phyloP scores from a whole-genome alignment of 139 green algal species.

The Chlamydomonas incerta region DNA sequence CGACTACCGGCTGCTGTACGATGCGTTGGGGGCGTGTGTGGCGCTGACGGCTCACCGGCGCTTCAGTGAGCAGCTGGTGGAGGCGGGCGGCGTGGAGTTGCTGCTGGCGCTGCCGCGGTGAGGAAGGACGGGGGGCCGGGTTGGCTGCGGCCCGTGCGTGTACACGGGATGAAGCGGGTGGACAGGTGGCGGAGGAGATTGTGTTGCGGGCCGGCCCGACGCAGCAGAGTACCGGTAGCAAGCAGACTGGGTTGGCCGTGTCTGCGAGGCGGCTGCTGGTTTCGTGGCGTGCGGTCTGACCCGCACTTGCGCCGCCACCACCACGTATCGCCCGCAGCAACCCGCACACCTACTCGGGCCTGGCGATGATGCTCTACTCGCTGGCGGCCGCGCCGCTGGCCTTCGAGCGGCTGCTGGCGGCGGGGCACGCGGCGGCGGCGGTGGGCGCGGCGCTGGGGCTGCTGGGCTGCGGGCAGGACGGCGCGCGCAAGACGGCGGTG shows the following conservation, averaged over 20 bases:
- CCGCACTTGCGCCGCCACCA: not conserved
- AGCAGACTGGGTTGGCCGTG: too few species aligned
- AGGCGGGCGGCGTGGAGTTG: conserved; percentile 69
- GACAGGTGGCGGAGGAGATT: too few species aligned
- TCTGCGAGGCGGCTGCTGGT: too few species aligned
- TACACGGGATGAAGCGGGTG: too few species aligned
- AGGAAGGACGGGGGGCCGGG: not conserved
- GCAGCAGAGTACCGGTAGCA: too few species aligned
- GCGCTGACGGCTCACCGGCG: conserved; percentile 74
- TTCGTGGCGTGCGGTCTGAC: too few species aligned
- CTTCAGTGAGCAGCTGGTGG: conserved; percentile 73
- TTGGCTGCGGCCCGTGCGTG: not conserved
- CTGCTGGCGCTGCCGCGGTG: conserved; percentile 69
- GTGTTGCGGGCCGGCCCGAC: too few species aligned
- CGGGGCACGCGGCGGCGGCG: conserved; percentile 14
- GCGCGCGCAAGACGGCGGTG: conserved; percentile 72
- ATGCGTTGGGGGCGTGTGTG: conserved; percentile 64
- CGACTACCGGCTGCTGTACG: conserved; percentile 44
- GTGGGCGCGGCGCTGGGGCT: conserved; percentile 55
- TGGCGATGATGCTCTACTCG: conserved; percentile 54
- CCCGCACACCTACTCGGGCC: conserved; percentile 53
- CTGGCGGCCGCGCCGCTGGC: conserved; percentile 60
- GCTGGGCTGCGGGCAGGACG: conserved; percentile 62
- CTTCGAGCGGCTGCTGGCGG: conserved; percentile 72
- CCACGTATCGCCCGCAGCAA: not conserved